These are phyloP conservation scores for Hypoxylon fuscum DNA, from an alignment of 495 filamentous ascomycete species.

Conservation along the genomic window DNA sequence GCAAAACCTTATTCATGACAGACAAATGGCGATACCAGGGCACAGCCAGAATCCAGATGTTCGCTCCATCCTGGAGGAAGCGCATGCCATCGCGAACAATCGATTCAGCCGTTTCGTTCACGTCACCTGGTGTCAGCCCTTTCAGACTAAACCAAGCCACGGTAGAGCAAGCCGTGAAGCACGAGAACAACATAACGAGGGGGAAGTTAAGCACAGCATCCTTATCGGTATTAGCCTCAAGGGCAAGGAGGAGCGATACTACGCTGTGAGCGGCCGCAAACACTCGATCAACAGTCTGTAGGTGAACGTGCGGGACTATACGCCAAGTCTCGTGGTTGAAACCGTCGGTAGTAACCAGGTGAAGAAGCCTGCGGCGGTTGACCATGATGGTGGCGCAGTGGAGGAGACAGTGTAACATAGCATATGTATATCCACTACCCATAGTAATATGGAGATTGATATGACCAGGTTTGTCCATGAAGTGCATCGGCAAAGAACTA, in stretches of 20 bases:
- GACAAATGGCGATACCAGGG: conserved; percentile 60
- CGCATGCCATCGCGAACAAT: conserved; percentile 60
- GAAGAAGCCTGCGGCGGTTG: conserved; percentile 60
- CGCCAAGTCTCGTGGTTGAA: conserved; percentile 58
- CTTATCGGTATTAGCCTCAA: conserved; percentile 59
- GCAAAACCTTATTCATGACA: conserved; percentile 60
- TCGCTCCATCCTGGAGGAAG: conserved; percentile 57
- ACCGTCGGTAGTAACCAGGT: conserved; percentile 55
- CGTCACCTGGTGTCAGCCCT: conserved; percentile 55
- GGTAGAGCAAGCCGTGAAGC: conserved; percentile 60
- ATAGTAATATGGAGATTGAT: conserved; percentile 63
- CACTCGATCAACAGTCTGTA: conserved; percentile 55
- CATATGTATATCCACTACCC: conserved; percentile 61
- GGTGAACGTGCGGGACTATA: conserved; percentile 47
- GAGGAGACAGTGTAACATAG: conserved; percentile 60
- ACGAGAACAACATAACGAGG: conserved; percentile 62
- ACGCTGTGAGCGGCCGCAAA: conserved; percentile 61
- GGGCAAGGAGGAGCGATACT: conserved; percentile 53
- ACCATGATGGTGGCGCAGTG: conserved; percentile 62
- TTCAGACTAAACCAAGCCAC: conserved; percentile 61
- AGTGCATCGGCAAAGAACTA: conserved; percentile 56
- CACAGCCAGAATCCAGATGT: conserved; percentile 59
- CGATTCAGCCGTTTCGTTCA: conserved; percentile 55
- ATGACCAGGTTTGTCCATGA: conserved; percentile 59
- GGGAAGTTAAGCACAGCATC: conserved; percentile 60